Evolutionary conservation across 768 basidiomycete species (phyloP).

Genomic region (Boletus patriciae): DNA sequence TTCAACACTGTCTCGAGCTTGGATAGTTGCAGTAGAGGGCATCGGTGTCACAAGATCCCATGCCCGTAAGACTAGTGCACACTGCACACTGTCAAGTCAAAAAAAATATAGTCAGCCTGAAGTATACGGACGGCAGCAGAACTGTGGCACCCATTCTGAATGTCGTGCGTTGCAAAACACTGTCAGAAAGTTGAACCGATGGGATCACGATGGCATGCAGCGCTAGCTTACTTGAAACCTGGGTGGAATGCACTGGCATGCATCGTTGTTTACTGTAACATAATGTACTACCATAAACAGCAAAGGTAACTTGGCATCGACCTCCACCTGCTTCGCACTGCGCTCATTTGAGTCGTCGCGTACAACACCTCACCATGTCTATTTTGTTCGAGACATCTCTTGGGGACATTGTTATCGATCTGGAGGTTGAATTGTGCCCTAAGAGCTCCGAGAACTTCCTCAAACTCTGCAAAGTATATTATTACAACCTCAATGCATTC

Average conservation of each 20-base stretch:
- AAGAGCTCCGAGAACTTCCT: slow-evolving; percentile 94
- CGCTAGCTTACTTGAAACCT: background rate
- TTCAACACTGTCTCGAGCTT: background rate
- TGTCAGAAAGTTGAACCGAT: background rate
- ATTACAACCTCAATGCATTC: slow-evolving; percentile 96
- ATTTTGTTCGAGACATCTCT: slow-evolving; percentile 96
- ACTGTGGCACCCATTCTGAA: background rate
- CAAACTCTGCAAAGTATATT: slow-evolving; percentile 96
- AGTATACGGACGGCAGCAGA: background rate
- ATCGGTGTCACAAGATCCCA: too few species aligned
- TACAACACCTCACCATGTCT: slow-evolving; percentile 60
- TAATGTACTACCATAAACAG: too few species aligned
- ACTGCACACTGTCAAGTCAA: background rate
- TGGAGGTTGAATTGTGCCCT: slow-evolving; percentile 89
- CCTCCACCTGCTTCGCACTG: too few species aligned
- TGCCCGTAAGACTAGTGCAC: too few species aligned
- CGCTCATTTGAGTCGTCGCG: background rate
- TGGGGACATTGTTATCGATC: slow-evolving; percentile 95
- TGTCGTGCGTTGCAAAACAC: background rate
- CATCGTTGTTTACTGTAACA: too few species aligned
- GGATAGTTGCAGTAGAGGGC: too few species aligned
- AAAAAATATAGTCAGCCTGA: background rate
- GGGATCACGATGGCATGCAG: background rate
- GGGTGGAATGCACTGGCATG: too few species aligned
- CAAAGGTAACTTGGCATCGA: too few species aligned